Conservation (phyloP, 1,284 basidiomycete species). For the Chiua sp. region DNA sequence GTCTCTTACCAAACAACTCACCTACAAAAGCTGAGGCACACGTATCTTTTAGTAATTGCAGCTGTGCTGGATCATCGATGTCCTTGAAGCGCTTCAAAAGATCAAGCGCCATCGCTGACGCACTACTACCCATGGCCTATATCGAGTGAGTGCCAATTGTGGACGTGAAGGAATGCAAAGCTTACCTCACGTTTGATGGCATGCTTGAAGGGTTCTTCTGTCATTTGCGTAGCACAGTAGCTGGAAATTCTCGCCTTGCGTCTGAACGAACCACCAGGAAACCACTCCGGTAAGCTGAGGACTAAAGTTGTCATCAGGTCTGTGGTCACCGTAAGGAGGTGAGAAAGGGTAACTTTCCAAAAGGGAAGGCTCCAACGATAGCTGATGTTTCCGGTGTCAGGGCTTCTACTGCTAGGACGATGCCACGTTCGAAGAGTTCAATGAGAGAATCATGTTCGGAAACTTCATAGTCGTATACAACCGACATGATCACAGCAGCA, state of each 20-base stretch:
- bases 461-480: slow-evolving; percentile 31
- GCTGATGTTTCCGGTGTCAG: slow-evolving; percentile 25
- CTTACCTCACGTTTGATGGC: slow-evolving; percentile 22
- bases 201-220: slow-evolving; percentile 24
- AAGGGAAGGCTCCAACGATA: no score
- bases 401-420: slow-evolving; percentile 12
- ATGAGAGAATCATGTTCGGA: slow-evolving; percentile 23
- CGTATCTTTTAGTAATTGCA: slow-evolving; percentile 18
- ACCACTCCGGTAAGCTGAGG: slow-evolving; percentile 27
- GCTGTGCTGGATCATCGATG: not conserved
- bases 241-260: slow-evolving; percentile 19
- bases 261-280: slow-evolving; percentile 22
- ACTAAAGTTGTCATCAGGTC: slow-evolving; percentile 9
- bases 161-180: not conserved
- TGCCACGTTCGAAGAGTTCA: slow-evolving; percentile 19
- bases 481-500: slow-evolving; percentile 26
- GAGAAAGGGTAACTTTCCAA: no score
- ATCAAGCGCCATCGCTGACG: slow-evolving; percentile 21
- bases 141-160: not conserved
- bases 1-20: slow-evolving; percentile 5
- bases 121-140: slow-evolving; percentile 14
- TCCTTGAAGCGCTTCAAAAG: slow-evolving; percentile 3
- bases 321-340: no score
- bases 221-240: slow-evolving; percentile 17
- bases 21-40: slow-evolving; percentile 31